Conservation (phyloP, 2,329 filamentous ascomycete genomes). For the Epichloe uncinata region DNA sequence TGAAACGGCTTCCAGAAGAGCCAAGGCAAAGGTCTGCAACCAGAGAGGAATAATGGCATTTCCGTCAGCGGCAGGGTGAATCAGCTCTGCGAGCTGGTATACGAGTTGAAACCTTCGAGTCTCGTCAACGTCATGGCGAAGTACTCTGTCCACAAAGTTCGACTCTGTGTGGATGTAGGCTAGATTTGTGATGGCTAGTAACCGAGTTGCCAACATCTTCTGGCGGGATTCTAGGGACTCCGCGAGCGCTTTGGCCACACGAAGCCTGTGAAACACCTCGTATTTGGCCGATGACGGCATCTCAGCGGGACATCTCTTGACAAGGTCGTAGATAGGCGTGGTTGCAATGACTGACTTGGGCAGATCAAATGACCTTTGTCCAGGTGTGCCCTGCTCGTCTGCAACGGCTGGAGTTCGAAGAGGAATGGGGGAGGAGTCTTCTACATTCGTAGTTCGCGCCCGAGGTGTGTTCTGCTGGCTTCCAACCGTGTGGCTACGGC, state of each 20-base stretch:
- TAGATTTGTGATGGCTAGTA: conserved; percentile 81
- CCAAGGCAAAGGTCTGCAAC: conserved; percentile 71
- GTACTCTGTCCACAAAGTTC: conserved; percentile 72
- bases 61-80: conserved; percentile 67
- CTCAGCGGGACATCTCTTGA: conserved; percentile 43
- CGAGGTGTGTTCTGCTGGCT: conserved; percentile 30
- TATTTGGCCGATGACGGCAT: conserved; percentile 65
- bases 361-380: conserved; percentile 51
- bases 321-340: conserved; percentile 40
- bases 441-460: conserved; percentile 17
- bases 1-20: conserved; percentile 72
- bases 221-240: conserved; percentile 54
- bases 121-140: conserved; percentile 80
- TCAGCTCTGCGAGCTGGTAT: conserved; percentile 83
- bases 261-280: conserved; percentile 71
- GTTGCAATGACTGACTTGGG: conserved; percentile 40
- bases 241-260: conserved; percentile 69
- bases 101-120: conserved; percentile 78
- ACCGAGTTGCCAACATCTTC: conserved; percentile 63
- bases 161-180: conserved; percentile 77
- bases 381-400: conserved; percentile 22
- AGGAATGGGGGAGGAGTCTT: conserved; percentile 38
- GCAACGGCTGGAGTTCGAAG: conserved; percentile 26
- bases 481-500: conserved; percentile 49
- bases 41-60: conserved; percentile 55